Conservation (phyloP, 768 basidiomycete genomes). For the Mycena olivaceomarginata region DNA sequence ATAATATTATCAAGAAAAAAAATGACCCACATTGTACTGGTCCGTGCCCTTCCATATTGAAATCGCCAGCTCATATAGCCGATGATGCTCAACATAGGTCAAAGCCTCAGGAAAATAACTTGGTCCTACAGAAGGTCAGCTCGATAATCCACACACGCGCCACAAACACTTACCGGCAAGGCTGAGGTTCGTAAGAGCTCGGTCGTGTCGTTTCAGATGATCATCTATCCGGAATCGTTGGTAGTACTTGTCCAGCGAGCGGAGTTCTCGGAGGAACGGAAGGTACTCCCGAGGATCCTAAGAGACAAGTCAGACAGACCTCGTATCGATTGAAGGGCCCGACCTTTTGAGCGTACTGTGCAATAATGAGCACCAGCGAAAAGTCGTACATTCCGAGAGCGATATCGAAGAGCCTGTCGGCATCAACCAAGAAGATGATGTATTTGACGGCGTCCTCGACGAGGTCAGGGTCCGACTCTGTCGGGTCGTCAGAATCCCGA, state of each 20-base stretch:
- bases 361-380: constrained; percentile 94
- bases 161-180: constrained; percentile 74
- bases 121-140: constrained; percentile 64
- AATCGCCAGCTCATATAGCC: constrained; percentile 84
- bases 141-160: constrained; percentile 6
- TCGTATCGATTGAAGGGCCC: not conserved
- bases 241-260: constrained; percentile 86
- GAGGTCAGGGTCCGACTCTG: constrained; percentile 77
- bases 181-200: constrained; percentile 84
- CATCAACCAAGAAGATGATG: constrained; percentile 97
- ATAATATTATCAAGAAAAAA: constrained; percentile 1
- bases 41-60: constrained; percentile 83
- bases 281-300: constrained; percentile 99
- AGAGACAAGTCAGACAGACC: constrained; percentile 11
- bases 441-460: constrained; percentile 99
- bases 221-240: constrained; percentile 96
- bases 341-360: constrained; percentile 98
- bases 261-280: constrained; percentile 94
- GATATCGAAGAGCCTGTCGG: constrained; percentile 92
- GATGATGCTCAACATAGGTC: constrained; percentile 86
- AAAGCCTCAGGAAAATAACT: constrained; percentile 88
- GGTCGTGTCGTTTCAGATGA: constrained; percentile 85
- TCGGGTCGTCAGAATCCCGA: constrained; percentile 45
- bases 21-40: constrained; percentile 72
- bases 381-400: constrained; percentile 99